A percentile compares a stretch with the other conserved stretches of the same genome.
Conservation (phyloP, 2,329 filamentous ascomycete species). For the Aureobasidium musti region DNA sequence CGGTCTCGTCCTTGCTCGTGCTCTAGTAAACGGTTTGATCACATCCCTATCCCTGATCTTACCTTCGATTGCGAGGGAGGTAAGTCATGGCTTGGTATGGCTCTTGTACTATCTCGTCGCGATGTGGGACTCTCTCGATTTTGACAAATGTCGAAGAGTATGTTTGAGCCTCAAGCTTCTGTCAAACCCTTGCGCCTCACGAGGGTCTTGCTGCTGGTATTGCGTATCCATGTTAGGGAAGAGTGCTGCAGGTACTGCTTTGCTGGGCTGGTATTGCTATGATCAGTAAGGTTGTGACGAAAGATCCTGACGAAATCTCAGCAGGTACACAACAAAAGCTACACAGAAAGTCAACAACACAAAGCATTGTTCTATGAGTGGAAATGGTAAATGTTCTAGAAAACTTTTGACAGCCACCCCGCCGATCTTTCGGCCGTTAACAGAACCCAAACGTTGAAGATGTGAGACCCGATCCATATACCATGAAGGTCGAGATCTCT, state of each 20-base stretch:
- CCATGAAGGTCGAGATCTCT: background rate
- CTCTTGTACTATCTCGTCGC: background rate
- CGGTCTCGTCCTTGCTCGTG: slow-evolving; percentile 8
- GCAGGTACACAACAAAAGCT: background rate
- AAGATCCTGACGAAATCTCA: background rate
- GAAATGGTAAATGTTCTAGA: slow-evolving; percentile 13
- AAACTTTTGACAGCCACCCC: background rate
- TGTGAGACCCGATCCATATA: slow-evolving; percentile 26
- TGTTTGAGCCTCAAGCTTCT: slow-evolving; percentile 8
- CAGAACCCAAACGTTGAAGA: slow-evolving; percentile 5
- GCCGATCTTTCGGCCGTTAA: slow-evolving; percentile 22
- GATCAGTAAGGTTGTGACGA: background rate
- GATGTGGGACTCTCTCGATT: background rate
- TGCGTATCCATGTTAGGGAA: too few relatives aligned
- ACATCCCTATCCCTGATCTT: background rate
- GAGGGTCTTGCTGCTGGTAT: background rate
- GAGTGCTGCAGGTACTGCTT: too few relatives aligned
- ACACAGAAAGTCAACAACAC: background rate
- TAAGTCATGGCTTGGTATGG: background rate
- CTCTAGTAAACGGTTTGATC: slow-evolving; percentile 4
- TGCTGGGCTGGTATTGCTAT: background rate
- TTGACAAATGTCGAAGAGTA: slow-evolving; percentile 11
- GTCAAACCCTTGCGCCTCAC: background rate
- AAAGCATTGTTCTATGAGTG: background rate
- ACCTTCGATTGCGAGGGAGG: background rate